A percentile compares a stretch with the other conserved stretches of the same genome.
These are phyloP conservation scores for Strobilomyces confusus DNA, from an alignment of 768 basidiomycete species.

Conservation along the genomic window DNA sequence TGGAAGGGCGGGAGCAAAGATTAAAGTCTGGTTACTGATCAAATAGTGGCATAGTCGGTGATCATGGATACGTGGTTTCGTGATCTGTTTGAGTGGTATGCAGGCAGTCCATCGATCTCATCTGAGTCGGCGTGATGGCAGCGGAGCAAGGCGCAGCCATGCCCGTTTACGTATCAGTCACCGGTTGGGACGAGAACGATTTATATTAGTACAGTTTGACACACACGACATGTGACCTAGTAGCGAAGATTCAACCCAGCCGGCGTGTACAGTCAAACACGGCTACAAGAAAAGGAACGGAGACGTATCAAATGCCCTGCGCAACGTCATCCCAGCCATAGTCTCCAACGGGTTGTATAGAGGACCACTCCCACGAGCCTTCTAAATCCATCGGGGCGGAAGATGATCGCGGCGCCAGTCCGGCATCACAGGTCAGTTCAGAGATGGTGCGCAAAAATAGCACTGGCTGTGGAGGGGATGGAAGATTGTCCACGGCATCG, in stretches of 20 bases:
- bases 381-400: background rate
- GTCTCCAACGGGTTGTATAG: slow-evolving; percentile 5
- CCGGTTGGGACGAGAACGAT: background rate
- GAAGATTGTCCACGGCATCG: slow-evolving; percentile 1
- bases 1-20: background rate
- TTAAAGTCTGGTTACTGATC: background rate
- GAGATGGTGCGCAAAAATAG: slow-evolving; percentile 23
- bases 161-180: background rate
- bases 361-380: slow-evolving; percentile 23
- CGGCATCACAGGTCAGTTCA: slow-evolving; percentile 16
- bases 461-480: slow-evolving; percentile 12
- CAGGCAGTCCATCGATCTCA: background rate
- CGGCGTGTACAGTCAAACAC: background rate
- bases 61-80: background rate
- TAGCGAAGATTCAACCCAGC: background rate
- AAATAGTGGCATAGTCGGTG: background rate
- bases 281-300: background rate
- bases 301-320: background rate
- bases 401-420: background rate
- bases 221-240: background rate
- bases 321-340: background rate
- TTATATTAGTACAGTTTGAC: background rate
- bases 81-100: background rate
- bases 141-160: slow-evolving; percentile 8
- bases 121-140: background rate